Evolutionary conservation across 257 asterid species (phyloP), one percentile per base, ranked within the genome.

Genomic region (Salvia miltiorrhiza): DNA sequence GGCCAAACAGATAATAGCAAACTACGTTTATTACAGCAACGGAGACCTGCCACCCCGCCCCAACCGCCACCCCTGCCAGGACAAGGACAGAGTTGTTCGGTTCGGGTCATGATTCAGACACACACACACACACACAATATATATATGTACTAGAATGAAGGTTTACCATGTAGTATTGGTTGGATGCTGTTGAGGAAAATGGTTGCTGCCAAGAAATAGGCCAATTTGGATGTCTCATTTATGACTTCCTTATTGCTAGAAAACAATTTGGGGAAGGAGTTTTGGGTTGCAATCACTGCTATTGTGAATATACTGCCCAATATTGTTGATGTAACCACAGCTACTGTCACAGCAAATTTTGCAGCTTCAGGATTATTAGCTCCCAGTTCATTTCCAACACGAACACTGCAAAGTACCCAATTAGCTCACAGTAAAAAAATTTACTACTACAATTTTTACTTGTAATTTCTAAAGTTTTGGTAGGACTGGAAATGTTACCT

Each of bases 1-100:
- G 86, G 37, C 98, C 98, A 26, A 89, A 77, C 0, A 83, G 4
- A 12, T 89, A 89, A 69, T 92, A 92, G 53, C 92, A 84, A 0
- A 41, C 79, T 0, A 81, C 1, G 77, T 92, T 92, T 70, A 92
- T 69, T 7, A 81, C n/a, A 0, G 97, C 97, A 1, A 92, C 96
- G 0, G 86, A 81, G 33, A 70, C 37, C 76, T 92, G 96, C 97
- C 96, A 88, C 7, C 97, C 97, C 5, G 97, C 96, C 54, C 97
- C 97, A 13, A 91, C 91, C n/a, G 95, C 97, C 64, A 91, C 93
- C 60, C 97, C 97, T 88, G 86, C 81, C 72, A 28, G 28, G 13
- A 21, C 19, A 4, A 19, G 11, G 12, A 32, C 33, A 23, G 19
- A 49, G 3, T 74, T 26, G 16, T 30, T 28, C 32, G 4, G 19